phyloP scores from a whole-genome alignment of 371 early-diverging fungal species.

The Gilbertella persicaria region DNA sequence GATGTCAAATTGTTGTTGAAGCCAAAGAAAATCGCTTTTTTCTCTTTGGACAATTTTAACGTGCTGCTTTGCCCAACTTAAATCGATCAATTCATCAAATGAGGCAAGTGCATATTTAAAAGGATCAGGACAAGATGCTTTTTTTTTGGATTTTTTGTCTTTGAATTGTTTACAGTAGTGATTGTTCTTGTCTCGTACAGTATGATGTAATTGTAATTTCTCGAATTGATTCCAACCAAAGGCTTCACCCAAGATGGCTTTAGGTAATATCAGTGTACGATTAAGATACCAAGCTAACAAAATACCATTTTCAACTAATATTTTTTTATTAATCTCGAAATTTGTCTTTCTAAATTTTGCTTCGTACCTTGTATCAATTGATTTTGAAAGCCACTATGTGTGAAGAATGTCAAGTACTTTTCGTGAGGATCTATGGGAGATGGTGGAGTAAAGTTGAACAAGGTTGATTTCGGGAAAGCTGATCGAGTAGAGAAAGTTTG shows the following conservation, averaged over 20 bases:
- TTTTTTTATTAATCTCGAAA: no score
- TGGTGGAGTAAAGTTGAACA: background rate
- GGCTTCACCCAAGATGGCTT: slow-evolving; percentile 52
- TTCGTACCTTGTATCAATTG: slow-evolving; percentile 53
- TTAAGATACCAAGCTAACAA: slow-evolving; percentile 55
- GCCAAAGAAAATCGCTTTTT: slow-evolving; percentile 39
- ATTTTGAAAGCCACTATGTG: slow-evolving; percentile 64
- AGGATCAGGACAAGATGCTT: slow-evolving; percentile 37
- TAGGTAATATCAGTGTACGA: slow-evolving; percentile 50
- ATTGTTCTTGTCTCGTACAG: slow-evolving; percentile 28
- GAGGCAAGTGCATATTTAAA: slow-evolving; percentile 31
- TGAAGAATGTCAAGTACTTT: slow-evolving; percentile 57
- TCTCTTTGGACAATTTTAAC: slow-evolving; percentile 41
- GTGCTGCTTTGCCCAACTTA: slow-evolving; percentile 48
- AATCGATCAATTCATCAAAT: slow-evolving; percentile 48
- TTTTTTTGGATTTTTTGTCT: slow-evolving; percentile 6
- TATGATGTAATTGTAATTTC: slow-evolving; percentile 41
- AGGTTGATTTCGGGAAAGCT: background rate
- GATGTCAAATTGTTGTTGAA: slow-evolving; percentile 33
- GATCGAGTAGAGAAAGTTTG: slow-evolving; percentile 7
- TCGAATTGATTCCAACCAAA: slow-evolving; percentile 50
- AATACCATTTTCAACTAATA: slow-evolving; percentile 63
- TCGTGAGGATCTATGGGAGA: slow-evolving; percentile 24
- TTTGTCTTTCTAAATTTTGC: no score
- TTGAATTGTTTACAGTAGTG: slow-evolving; percentile 12